Base-by-base conservation (phyloP, 495 filamentous ascomycete genomes). In the Neurospora tetraspora region DNA sequence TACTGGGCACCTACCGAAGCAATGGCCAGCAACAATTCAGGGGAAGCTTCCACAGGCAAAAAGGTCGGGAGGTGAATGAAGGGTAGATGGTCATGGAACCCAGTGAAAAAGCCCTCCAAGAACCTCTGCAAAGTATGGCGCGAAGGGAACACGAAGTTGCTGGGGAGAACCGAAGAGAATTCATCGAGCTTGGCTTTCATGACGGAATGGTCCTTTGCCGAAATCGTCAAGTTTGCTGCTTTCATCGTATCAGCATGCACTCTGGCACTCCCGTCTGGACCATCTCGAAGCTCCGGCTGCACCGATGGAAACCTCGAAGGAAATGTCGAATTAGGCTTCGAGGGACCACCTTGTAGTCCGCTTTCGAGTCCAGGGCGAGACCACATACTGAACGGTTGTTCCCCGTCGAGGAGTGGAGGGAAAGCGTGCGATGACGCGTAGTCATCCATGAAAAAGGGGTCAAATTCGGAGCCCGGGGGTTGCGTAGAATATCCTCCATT, bases 231-330 rank as follows among this genome's bases (percentile, higher is more conserved):
- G n/a, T 88, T 86, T 9, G 87, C 85, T 23, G 78, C 77, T 70
- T 80, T 80, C 68, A 73, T 74, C 6, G 75, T 73, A 39, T 86
- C 83, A 38, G 85, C 85, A 40, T 86, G 85, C 68, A 81, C 65
- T 71, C 81, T 80, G 18, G 78, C 72, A 1, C 76, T 74, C 20
- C 79, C 75, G 39, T 89, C 88, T 38, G 86, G 82, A 5, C 86
- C 82, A 75, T 91, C 87, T 71, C 89, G 85, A 31, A 83, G 83
- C 71, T 92, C 90, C 23, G 90, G 90, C 75, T 89, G 88, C 45
- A 92, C 78, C 7, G 90, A 93, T 1, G 90, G 89, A 59, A 92
- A 85, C 47, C 91, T 85, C 3, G 90, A 93, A 1, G 90, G 89
- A 73, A 92, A 91, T 68, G 89, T 87, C 11, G 89, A 91, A 23